Conservation (phyloP, 177 flowering plant genomes). For the Vitis hybrid region DNA sequence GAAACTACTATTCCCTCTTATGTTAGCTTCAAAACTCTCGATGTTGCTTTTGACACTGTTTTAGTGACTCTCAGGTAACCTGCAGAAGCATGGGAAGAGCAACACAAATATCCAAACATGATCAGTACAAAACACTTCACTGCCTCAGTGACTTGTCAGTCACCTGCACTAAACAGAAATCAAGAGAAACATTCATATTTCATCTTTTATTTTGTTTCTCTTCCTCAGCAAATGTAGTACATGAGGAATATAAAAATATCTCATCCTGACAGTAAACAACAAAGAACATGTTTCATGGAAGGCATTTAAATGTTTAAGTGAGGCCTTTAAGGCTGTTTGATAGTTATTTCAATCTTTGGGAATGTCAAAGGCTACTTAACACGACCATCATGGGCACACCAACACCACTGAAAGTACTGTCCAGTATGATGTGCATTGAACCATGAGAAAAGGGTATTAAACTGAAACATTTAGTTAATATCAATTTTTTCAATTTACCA, state of each 20-base stretch:
- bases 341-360: no score
- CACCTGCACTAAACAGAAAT: no score
- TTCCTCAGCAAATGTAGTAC: neutral
- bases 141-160: neutral
- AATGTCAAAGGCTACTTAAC: no score
- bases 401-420: neutral
- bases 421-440: neutral
- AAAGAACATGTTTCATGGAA: neutral
- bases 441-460: neutral
- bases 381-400: neutral
- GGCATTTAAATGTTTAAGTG: neutral
- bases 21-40: conserved; percentile 3
- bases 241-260: neutral
- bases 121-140: neutral
- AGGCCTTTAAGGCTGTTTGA: no score
- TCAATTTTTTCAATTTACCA: neutral
- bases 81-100: conserved; percentile 30
- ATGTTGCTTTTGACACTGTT: neutral
- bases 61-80: conserved; percentile 86
- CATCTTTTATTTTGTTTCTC: no score
- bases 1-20: neutral
- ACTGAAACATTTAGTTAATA: neutral
- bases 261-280: neutral
- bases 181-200: no score
- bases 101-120: neutral